Evolutionary conservation across 2,329 filamentous ascomycete genomes (phyloP), one percentile per base, ranked within the genome.

Genomic region (Cladosporium sp.): DNA sequence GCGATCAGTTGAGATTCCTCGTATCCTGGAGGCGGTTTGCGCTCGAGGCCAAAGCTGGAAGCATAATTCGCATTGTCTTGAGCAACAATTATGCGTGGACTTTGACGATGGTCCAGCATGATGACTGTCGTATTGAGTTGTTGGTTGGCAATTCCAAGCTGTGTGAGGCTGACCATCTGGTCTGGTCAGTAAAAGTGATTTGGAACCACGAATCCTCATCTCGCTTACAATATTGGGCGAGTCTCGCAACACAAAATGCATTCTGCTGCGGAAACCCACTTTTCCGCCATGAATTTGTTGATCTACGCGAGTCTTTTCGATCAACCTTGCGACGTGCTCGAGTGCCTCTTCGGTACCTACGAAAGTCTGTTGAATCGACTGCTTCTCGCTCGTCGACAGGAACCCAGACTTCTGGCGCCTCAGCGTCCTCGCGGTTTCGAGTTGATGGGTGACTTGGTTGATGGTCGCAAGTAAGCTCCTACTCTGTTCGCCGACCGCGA

Each of bases 211-310:
- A n/a, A 14, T 40, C n/a, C n/a, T n/a, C 12, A 40, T 14, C 17
- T 5, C 3, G 5, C 47, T 50, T 17, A 51, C 40, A 25, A 65
- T 54, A 4, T 55, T 43, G 14, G 62, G 56, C 3, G 49, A 58
- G 28, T 64, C 59, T 14, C 54, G 34, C 17, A 65, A 47, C 2
- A 63, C 59, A 54, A 61, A 65, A 37, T 57, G 40, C 12, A 60
- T 40, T 28, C 64, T 55, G 5, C 61, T 63, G 3, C 20, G 11
- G 14, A 60, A 22, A 8, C 57, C 25, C 6, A 64, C 42, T 14
- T 42, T 58, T 17, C 58, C 62, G 20, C 60, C 60, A 43, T 38
- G 51, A 5, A 56, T 59, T 22, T 55, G 22, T 22, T 59, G 57
- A 47, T 64, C 61, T 15, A 58, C 62, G 42, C 59, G 47, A 5